phyloP scores from a whole-genome alignment of 2,329 filamentous ascomycete genomes.

The Parascedosporium putredinis region DNA sequence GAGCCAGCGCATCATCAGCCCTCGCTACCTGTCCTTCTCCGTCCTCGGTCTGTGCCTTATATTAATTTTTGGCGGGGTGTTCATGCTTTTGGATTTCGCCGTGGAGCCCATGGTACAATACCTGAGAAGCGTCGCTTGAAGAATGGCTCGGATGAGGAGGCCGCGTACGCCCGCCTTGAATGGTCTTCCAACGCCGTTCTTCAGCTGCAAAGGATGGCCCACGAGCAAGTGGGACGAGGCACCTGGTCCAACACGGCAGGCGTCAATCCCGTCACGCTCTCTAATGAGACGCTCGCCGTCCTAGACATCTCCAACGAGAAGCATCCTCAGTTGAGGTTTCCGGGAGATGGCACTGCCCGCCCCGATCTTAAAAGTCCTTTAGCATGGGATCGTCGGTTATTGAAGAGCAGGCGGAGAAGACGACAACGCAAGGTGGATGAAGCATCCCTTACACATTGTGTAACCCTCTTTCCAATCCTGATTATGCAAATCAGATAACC shows the following conservation, averaged over 20 bases:
- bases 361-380: neutral
- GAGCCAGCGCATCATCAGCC: neutral
- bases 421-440: constrained; percentile 1
- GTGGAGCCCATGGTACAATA: neutral
- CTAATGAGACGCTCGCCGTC: neutral
- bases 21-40: neutral
- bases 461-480: no score
- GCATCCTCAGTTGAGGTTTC: constrained; percentile 18
- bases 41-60: neutral
- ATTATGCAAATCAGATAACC: no score
- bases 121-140: neutral
- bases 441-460: no score
- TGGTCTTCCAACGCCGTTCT: neutral
- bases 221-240: neutral
- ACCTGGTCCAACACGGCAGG: neutral
- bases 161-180: neutral
- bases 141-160: neutral
- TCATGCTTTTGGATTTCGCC: neutral
- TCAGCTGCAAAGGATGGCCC: neutral
- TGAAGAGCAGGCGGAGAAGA: constrained; percentile 9
- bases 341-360: constrained; percentile 9
- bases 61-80: neutral
- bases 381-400: neutral
- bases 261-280: neutral
- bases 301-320: neutral